Conservation (phyloP, 345 rosid species). For the Corymbia maculata region DNA sequence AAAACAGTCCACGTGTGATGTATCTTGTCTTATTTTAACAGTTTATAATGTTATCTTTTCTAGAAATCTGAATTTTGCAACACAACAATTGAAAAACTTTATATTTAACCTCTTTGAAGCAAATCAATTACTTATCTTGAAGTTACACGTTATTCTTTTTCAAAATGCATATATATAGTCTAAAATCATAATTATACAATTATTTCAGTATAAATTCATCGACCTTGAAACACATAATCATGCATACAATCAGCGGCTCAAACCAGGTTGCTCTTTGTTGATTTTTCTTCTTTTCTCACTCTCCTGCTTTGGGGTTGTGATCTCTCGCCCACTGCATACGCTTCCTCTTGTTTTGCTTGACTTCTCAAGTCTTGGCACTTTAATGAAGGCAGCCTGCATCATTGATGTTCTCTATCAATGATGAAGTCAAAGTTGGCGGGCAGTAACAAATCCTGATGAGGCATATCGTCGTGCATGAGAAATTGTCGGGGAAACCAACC, state of each 20-base stretch:
- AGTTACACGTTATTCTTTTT: no score
- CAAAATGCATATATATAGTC: no score
- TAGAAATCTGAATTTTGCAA: no score
- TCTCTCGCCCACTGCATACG: no score
- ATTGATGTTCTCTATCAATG: not conserved
- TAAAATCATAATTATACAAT: no score
- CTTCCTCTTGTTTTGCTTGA: not conserved
- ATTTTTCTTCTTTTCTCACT: not conserved
- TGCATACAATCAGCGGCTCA: not conserved
- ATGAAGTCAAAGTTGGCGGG: not conserved
- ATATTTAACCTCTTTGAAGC: no score
- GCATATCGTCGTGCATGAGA: not conserved
- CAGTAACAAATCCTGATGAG: not conserved
- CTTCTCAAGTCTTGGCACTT: not conserved
- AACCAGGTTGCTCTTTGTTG: not conserved
- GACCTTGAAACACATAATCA: not conserved
- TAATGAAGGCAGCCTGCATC: not conserved
- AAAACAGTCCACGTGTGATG: no score
- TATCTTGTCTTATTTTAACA: no score
- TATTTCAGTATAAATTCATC: not conserved
- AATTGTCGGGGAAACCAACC: not conserved
- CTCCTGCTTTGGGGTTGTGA: no score
- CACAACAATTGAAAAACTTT: no score
- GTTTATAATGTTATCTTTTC: no score
- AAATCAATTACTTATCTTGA: no score